A percentile compares a stretch with the other conserved stretches of the same genome.
These are phyloP conservation scores for Russula vinacea DNA, from an alignment of 768 basidiomycete genomes.

Conservation along the genomic window DNA sequence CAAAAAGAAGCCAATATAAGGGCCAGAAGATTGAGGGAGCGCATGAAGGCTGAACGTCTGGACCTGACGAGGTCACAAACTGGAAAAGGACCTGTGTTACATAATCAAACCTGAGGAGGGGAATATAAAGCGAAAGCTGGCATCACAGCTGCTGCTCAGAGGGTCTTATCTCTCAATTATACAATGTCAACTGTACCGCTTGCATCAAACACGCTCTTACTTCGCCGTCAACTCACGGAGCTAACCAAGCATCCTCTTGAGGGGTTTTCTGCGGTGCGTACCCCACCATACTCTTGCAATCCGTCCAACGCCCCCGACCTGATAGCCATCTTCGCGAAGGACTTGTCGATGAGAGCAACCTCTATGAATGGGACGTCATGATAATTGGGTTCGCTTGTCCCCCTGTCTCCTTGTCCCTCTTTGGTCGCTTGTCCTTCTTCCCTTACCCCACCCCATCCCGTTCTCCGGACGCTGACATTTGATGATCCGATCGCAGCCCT, in stretches of 20 bases:
- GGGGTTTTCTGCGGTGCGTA: slow-evolving; percentile 88
- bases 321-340: slow-evolving; percentile 49
- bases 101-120: background rate
- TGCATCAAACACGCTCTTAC: slow-evolving; percentile 51
- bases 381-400: slow-evolving; percentile 74
- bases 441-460: background rate
- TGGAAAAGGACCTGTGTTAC: background rate
- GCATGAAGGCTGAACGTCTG: background rate
- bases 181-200: slow-evolving; percentile 32
- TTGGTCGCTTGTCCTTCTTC: background rate
- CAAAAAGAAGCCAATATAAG: slow-evolving; percentile 14
- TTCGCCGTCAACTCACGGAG: slow-evolving; percentile 76
- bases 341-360: slow-evolving; percentile 89
- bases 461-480: slow-evolving; percentile 24
- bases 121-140: slow-evolving; percentile 8
- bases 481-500: slow-evolving; percentile 53
- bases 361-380: slow-evolving; percentile 96
- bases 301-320: slow-evolving; percentile 31
- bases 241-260: slow-evolving; percentile 92
- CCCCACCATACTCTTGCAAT: slow-evolving; percentile 34
- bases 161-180: background rate
- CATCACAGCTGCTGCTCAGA: background rate
- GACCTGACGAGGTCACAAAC: background rate
- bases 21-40: slow-evolving; percentile 8
- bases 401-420: background rate